Conservation (phyloP, 768 basidiomycete genomes). For the Amyloporia xantha region DNA sequence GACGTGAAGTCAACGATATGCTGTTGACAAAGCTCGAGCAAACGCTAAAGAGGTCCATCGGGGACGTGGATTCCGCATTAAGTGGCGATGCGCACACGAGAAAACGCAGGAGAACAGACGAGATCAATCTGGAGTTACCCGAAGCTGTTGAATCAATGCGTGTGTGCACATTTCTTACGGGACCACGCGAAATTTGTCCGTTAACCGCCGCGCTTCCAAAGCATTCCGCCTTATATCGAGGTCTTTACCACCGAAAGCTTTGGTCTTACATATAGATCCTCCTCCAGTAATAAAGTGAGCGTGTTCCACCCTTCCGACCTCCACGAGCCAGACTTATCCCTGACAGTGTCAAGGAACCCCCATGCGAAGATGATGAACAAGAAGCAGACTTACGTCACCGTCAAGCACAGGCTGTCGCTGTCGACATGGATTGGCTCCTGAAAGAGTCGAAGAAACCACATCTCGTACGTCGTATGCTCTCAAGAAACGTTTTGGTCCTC, state of each 20-base stretch:
- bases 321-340: background rate
- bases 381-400: conserved; percentile 21
- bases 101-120: background rate
- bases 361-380: conserved; percentile 23
- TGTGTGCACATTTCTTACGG: background rate
- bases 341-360: conserved; percentile 21
- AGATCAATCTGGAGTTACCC: too few relatives aligned
- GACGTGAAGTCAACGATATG: background rate
- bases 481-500: too few relatives aligned
- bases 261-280: conserved; percentile 16
- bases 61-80: background rate
- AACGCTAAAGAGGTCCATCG: conserved; percentile 1
- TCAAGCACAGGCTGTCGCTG: conserved; percentile 23
- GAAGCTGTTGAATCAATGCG: background rate
- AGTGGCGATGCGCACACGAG: background rate
- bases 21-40: background rate
- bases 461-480: conserved; percentile 14
- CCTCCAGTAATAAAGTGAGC: conserved; percentile 16
- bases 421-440: conserved; percentile 23
- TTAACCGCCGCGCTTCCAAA: too few relatives aligned
- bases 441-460: conserved; percentile 16
- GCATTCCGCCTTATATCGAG: conserved; percentile 22
- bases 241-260: conserved; percentile 10
- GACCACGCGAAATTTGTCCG: background rate
- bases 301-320: background rate